Conservation (phyloP, 352 stramenopile species). For the Phytophthora sojae region DNA sequence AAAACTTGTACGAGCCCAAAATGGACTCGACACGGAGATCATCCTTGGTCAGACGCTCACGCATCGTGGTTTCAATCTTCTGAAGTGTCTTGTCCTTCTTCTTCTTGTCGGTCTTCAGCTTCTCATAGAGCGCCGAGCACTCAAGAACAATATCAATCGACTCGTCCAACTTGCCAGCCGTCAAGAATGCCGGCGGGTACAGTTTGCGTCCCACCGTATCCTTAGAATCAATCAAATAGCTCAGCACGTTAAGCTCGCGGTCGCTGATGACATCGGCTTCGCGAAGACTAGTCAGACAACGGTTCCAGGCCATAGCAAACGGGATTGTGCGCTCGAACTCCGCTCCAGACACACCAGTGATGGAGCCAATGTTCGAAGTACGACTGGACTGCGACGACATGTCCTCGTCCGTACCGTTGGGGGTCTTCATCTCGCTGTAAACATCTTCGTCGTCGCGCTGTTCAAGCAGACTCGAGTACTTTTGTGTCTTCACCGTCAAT, state of each 20-base stretch:
- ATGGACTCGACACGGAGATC: conserved; percentile 85
- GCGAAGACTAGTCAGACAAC: conserved; percentile 72
- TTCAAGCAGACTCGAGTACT: conserved; percentile 79
- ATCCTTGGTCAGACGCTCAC: conserved; percentile 82
- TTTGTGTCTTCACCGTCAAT: conserved; percentile 84
- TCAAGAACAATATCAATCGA: conserved; percentile 88
- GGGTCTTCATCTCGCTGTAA: conserved; percentile 69
- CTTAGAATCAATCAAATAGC: conserved; percentile 86
- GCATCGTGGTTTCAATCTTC: conserved; percentile 88
- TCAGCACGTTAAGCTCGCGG: conserved; percentile 83
- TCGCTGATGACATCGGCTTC: conserved; percentile 85
- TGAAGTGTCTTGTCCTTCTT: conserved; percentile 89
- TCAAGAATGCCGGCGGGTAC: conserved; percentile 84
- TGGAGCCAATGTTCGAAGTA: conserved; percentile 70
- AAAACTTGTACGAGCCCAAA: conserved; percentile 89
- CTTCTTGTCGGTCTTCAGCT: conserved; percentile 86
- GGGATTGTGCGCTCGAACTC: conserved; percentile 87
- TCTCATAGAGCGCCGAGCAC: conserved; percentile 80
- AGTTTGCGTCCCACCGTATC: conserved; percentile 72
- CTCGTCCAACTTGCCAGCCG: conserved; percentile 83
- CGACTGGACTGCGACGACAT: conserved; percentile 53
- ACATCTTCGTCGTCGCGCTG: conserved; percentile 60
- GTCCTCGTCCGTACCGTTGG: conserved; percentile 72
- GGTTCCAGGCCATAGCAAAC: conserved; percentile 90
- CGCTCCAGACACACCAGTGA: conserved; percentile 77